A percentile compares a stretch with the other conserved stretches of the same genome.
These are phyloP conservation scores for Desmodesmus armatus DNA, from an alignment of 139 green algal species.

Conservation along the genomic window DNA sequence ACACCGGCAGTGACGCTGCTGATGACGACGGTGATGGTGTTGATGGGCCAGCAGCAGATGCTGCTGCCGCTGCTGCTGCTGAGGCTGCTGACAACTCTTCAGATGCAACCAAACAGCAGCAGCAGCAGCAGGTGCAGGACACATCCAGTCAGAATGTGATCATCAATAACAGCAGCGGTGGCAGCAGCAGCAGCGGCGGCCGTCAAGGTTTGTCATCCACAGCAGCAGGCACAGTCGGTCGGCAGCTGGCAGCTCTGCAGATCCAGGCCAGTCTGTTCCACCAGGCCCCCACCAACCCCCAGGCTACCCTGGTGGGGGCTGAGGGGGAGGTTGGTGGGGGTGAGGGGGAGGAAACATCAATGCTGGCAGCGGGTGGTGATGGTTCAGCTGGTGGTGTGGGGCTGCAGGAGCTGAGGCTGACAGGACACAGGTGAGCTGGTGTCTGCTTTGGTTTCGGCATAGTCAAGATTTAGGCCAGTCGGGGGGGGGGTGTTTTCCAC, in stretches of 20 bases:
- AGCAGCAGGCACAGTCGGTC: not conserved
- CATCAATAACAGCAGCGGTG: not conserved
- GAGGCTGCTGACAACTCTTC: not conserved
- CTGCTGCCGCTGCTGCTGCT: not conserved
- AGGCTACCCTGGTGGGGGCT: too few species aligned
- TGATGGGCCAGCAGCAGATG: constrained; percentile 3
- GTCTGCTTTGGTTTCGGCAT: too few species aligned
- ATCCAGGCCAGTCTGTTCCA: not conserved
- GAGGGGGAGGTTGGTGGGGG: too few species aligned
- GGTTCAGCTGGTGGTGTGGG: not conserved
- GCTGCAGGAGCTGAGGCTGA: constrained; percentile 7
- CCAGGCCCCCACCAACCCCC: too few species aligned
- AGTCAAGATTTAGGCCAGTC: not conserved
- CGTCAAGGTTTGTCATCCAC: not conserved
- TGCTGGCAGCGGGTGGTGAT: too few species aligned
- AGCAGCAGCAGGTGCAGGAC: not conserved
- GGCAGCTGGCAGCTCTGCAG: constrained; percentile 19
- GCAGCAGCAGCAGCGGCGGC: constrained; percentile 3
- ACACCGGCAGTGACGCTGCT: not conserved
- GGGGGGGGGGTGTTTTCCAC: too few species aligned
- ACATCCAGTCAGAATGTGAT: not conserved
- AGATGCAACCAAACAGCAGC: not conserved
- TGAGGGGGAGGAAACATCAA: too few species aligned
- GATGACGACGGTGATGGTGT: too few species aligned
- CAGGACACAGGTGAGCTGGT: too few species aligned